These are phyloP conservation scores for Zizania palustris DNA, from an alignment of 202 grass and related monocot species.

Conservation along the genomic window DNA sequence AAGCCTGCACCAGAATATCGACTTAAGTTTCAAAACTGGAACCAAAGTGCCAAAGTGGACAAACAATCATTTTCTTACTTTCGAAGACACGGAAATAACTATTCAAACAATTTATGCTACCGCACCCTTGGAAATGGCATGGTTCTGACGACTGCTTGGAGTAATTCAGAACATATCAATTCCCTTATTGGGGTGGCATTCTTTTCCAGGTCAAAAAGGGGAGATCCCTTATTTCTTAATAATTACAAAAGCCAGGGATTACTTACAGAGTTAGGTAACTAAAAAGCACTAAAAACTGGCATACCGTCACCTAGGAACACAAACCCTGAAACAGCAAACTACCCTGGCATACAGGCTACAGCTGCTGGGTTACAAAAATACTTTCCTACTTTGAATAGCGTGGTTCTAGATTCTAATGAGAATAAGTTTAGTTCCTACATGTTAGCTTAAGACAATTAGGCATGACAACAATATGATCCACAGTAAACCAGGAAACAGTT, in stretches of 20 bases:
- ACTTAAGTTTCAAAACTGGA: constrained; percentile 13
- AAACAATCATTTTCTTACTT: not conserved
- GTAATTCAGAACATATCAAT: constrained; percentile 10
- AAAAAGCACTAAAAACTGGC: not conserved
- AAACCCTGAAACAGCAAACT: not conserved
- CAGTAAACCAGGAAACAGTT: not conserved
- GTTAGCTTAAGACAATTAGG: not conserved
- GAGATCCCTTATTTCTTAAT: not conserved
- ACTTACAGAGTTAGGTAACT: not conserved
- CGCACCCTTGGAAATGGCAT: not conserved
- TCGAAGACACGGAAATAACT: not conserved
- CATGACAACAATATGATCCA: not conserved
- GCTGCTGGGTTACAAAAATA: not conserved
- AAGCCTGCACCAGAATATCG: constrained; percentile 46
- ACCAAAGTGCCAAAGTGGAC: too few species aligned
- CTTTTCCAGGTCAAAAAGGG: not conserved
- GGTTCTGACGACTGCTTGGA: not conserved
- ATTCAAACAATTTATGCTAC: not conserved
- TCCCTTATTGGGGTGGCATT: not conserved
- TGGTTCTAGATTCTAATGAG: not conserved
- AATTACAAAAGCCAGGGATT: not conserved
- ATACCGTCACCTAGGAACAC: not conserved
- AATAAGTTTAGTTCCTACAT: not conserved
- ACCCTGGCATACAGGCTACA: not conserved
- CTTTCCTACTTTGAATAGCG: too few species aligned